Percentiles rank a stretch among this genome's conserved stretches.
These are phyloP conservation scores for Annona squamosa DNA, from an alignment of 164 flowering plant species.

Conservation along the genomic window DNA sequence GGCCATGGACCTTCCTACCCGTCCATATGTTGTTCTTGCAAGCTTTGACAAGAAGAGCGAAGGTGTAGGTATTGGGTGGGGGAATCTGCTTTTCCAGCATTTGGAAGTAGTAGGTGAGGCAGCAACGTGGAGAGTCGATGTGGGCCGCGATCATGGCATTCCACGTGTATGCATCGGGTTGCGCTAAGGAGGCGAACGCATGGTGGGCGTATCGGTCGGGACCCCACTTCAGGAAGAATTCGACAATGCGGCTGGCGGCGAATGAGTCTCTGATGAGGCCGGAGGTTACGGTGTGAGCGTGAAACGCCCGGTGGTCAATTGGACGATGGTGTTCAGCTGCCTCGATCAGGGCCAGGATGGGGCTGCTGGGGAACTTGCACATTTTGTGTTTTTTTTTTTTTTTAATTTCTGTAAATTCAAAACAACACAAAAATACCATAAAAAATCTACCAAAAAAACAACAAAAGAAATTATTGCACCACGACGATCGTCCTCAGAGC, in stretches of 20 bases:
- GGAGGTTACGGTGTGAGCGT: conserved; percentile 17
- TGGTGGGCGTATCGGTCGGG: conserved; percentile 1
- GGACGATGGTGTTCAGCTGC: background rate
- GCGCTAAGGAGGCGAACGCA: conserved; percentile 13
- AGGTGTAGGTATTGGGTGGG: conserved; percentile 16
- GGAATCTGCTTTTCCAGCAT: conserved; percentile 9
- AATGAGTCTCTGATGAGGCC: conserved; percentile 17
- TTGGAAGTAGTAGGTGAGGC: conserved; percentile 9
- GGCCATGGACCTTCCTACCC: conserved; percentile 21
- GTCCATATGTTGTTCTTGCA: conserved; percentile 3
- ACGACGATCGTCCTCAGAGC: no score
- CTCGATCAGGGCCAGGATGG: conserved; percentile 10
- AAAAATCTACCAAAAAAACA: no score
- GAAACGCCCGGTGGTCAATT: conserved; percentile 10
- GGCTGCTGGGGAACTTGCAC: background rate
- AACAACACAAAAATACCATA: no score
- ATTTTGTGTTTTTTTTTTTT: no score
- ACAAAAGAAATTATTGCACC: no score
- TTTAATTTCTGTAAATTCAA: no score
- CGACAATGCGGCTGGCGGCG: conserved; percentile 17
- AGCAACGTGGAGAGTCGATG: background rate
- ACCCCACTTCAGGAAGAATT: conserved; percentile 6
- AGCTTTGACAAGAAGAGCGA: conserved; percentile 17
- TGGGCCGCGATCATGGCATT: conserved; percentile 17
- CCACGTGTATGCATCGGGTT: conserved; percentile 20